phyloP scores from a whole-genome alignment of 495 filamentous ascomycete species.

The Bathelium albidoporum region DNA sequence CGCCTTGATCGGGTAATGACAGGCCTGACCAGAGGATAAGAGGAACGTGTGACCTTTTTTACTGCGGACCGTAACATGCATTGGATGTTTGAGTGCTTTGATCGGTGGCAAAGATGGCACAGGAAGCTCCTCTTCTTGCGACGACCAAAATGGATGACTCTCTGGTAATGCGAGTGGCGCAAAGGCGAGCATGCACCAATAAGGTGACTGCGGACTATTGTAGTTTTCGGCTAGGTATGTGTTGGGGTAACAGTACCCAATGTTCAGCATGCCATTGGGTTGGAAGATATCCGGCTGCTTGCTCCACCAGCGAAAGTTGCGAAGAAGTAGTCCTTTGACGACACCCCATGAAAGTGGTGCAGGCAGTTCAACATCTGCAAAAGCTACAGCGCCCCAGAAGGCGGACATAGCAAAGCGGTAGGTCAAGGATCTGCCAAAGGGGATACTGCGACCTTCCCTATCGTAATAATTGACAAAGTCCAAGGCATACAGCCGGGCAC shows the following conservation, averaged over 20 bases:
- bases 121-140: slow-evolving; percentile 51
- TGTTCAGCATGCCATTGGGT: slow-evolving; percentile 58
- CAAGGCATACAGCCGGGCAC: slow-evolving; percentile 52
- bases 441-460: slow-evolving; percentile 53
- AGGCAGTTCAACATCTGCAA: slow-evolving; percentile 62
- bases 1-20: slow-evolving; percentile 67
- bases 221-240: slow-evolving; percentile 75
- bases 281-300: slow-evolving; percentile 63
- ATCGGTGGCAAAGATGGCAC: slow-evolving; percentile 41
- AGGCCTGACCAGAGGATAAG: slow-evolving; percentile 64
- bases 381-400: slow-evolving; percentile 70
- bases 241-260: slow-evolving; percentile 70
- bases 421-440: slow-evolving; percentile 65
- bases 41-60: slow-evolving; percentile 60
- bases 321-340: slow-evolving; percentile 61
- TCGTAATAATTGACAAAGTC: slow-evolving; percentile 71
- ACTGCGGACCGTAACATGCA: slow-evolving; percentile 49
- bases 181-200: slow-evolving; percentile 72
- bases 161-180: slow-evolving; percentile 57
- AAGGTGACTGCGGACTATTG: slow-evolving; percentile 61
- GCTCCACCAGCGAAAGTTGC: slow-evolving; percentile 71
- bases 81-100: slow-evolving; percentile 52
- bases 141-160: slow-evolving; percentile 65
- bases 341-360: slow-evolving; percentile 64
- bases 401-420: slow-evolving; percentile 75